Percentiles rank a stretch among this genome's conserved stretches.
Evolutionary conservation across 2,329 filamentous ascomycete species (phyloP).

Genomic region (Cladosporium sp.): DNA sequence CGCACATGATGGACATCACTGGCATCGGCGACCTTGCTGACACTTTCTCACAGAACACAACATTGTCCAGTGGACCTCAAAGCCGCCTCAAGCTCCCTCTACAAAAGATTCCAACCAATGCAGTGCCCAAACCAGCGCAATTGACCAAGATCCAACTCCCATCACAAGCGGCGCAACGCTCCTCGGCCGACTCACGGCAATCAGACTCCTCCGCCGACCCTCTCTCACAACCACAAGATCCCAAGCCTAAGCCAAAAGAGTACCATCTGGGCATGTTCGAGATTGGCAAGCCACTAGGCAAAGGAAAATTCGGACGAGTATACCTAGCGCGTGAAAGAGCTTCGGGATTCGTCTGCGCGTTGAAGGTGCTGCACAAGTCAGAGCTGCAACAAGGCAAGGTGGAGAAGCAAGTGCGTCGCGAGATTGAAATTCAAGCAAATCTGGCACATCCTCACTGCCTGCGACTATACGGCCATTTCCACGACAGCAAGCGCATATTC

Average conservation of each 20-base stretch:
- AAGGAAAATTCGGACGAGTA: constrained; percentile 83
- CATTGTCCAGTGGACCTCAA: constrained; percentile 29
- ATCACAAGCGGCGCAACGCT: constrained; percentile 53
- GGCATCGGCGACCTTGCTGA: not conserved
- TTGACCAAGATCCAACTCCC: constrained; percentile 62
- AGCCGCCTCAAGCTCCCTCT: constrained; percentile 69
- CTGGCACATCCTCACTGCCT: constrained; percentile 82
- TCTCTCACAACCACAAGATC: constrained; percentile 33
- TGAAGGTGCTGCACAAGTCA: constrained; percentile 82
- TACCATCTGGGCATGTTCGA: constrained; percentile 94
- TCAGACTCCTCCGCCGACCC: constrained; percentile 32
- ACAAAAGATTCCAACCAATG: constrained; percentile 79
- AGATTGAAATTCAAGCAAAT: constrained; percentile 88
- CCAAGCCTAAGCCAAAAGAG: constrained; percentile 44
- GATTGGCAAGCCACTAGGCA: constrained; percentile 79
- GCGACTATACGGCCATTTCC: constrained; percentile 80
- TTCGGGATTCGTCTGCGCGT: constrained; percentile 76
- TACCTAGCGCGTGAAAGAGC: constrained; percentile 78
- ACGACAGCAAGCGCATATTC: constrained; percentile 83
- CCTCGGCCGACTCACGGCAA: constrained; percentile 31
- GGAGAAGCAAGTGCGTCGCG: constrained; percentile 80
- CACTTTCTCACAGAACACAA: not conserved
- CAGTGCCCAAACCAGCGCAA: constrained; percentile 45
- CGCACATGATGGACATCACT: too few species aligned
- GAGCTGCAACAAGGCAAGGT: constrained; percentile 76